Evolutionary conservation across 208 protist species (phyloP).

Genomic region (Strigomonas culicis): DNA sequence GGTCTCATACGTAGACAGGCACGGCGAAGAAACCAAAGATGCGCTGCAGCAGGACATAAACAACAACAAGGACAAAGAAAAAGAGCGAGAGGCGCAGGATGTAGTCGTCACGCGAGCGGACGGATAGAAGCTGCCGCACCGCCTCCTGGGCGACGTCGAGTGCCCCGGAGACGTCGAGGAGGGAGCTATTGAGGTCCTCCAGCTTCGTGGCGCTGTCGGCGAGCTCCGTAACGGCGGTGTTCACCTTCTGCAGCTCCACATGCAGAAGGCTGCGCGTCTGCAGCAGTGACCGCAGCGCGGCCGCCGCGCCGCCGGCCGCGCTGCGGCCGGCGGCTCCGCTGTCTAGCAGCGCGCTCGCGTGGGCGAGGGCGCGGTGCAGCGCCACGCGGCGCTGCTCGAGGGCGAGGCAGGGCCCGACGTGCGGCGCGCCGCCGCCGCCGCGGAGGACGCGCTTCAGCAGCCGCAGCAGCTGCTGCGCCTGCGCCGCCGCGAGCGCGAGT

Average conservation of each 20-base stretch:
- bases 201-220: constrained; percentile 43
- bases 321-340: constrained; percentile 7
- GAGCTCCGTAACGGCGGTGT: constrained; percentile 53
- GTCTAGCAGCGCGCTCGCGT: constrained; percentile 38
- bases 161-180: constrained; percentile 63
- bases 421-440: constrained; percentile 17
- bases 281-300: constrained; percentile 64
- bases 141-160: constrained; percentile 57
- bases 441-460: constrained; percentile 32
- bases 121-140: constrained; percentile 47
- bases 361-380: constrained; percentile 42
- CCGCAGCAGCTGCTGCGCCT: constrained; percentile 35
- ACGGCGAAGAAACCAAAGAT: constrained; percentile 68
- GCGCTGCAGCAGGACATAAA: constrained; percentile 64
- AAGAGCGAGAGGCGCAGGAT: constrained; percentile 52
- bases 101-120: constrained; percentile 61
- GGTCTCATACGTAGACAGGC: constrained; percentile 29
- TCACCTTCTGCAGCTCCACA: constrained; percentile 72
- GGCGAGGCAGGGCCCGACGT: background rate
- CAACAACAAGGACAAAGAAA: constrained; percentile 55
- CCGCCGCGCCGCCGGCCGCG: constrained; percentile 28
- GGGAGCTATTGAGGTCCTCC: constrained; percentile 33
- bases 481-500: constrained; percentile 37
- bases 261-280: constrained; percentile 71
- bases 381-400: constrained; percentile 35